These are phyloP conservation scores for Ceratobasidium sp. DNA, from an alignment of 1,284 basidiomycete genomes.

Conservation along the genomic window DNA sequence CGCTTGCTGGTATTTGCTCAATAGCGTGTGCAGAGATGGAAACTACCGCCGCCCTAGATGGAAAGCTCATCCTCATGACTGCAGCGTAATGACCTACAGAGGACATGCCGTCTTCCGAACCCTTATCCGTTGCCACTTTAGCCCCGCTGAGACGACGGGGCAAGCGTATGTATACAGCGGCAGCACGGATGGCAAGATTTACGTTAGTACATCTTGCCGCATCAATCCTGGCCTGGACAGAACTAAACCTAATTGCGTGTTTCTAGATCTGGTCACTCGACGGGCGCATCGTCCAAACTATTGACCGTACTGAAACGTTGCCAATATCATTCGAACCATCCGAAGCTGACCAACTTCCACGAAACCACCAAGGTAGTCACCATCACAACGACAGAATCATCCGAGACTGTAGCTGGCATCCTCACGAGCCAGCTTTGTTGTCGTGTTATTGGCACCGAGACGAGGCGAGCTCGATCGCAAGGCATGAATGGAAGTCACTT, in stretches of 20 bases:
- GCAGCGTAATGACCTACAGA: slow-evolving; percentile 93
- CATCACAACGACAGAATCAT: slow-evolving; percentile 60
- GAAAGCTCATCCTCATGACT: slow-evolving; percentile 79
- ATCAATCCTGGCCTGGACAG: slow-evolving; percentile 33
- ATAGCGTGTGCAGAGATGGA: slow-evolving; percentile 59
- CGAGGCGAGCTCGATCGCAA: slow-evolving; percentile 68
- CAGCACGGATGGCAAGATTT: slow-evolving; percentile 79
- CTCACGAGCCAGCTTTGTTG: slow-evolving; percentile 85
- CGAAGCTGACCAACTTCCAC: slow-evolving; percentile 57
- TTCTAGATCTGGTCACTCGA: slow-evolving; percentile 92
- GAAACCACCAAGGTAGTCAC: slow-evolving; percentile 49
- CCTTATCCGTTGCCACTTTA: slow-evolving; percentile 95
- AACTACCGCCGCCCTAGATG: slow-evolving; percentile 69
- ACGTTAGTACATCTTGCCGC: slow-evolving; percentile 60
- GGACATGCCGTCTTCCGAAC: slow-evolving; percentile 93
- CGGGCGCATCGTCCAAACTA: slow-evolving; percentile 79
- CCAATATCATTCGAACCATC: slow-evolving; percentile 74
- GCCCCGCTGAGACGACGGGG: slow-evolving; percentile 89
- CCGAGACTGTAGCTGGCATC: slow-evolving; percentile 92
- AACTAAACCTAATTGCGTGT: slow-evolving; percentile 6
- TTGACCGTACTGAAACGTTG: slow-evolving; percentile 80
- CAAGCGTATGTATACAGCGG: slow-evolving; percentile 94
- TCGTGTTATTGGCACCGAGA: slow-evolving; percentile 85
- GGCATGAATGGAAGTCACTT: slow-evolving; percentile 93
- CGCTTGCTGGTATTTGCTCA: slow-evolving; percentile 19